Conservation (phyloP, 1,139 yeast genomes). For the Suhomyces choctaworum region DNA sequence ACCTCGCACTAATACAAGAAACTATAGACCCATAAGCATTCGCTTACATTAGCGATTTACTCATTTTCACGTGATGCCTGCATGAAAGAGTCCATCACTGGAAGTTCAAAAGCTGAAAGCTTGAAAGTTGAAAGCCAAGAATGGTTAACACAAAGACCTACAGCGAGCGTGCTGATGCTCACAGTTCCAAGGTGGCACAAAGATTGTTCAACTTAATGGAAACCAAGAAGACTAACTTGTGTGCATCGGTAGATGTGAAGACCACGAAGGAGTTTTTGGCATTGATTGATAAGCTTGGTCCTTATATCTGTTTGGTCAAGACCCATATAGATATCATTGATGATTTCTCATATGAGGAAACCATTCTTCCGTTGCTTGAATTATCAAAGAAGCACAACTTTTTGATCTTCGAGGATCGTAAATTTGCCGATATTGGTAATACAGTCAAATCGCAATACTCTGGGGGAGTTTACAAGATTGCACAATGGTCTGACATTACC, state of each 20-base stretch:
- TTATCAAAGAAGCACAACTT: conserved; percentile 78
- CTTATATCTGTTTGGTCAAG: conserved; percentile 86
- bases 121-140: no score
- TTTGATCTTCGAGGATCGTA: conserved; percentile 91
- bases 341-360: conserved; percentile 80
- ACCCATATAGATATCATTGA: conserved; percentile 92
- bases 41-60: no score
- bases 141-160: conserved; percentile 45
- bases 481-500: conserved; percentile 94
- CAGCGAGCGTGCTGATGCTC: conserved; percentile 66
- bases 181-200: conserved; percentile 76
- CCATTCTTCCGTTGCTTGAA: conserved; percentile 69
- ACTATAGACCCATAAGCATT: no score
- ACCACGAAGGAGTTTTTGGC: conserved; percentile 71
- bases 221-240: conserved; percentile 77
- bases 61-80: no score
- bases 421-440: conserved; percentile 98
- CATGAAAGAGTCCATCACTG: no score
- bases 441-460: conserved; percentile 93
- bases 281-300: conserved; percentile 81
- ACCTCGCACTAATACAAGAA: no score
- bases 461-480: conserved; percentile 86
- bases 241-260: conserved; percentile 94
- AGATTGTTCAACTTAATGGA: conserved; percentile 77
- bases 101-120: no score